Base-by-base conservation (phyloP, 805 yeast genomes). In the Spathaspora sp. region DNA sequence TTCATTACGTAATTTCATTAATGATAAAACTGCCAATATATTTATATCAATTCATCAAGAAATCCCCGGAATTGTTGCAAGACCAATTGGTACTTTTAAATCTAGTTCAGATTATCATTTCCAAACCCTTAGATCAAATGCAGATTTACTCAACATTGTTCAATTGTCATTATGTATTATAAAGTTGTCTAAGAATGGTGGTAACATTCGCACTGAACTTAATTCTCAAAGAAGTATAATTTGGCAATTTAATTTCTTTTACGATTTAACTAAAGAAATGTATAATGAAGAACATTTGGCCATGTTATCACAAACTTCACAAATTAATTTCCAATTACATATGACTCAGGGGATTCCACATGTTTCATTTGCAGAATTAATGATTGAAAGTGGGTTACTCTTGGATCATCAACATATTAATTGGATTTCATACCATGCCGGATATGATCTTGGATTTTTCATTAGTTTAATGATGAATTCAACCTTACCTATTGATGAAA, bases 181-280 rank as follows among this genome's bases (percentile, higher is more conserved):
- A 16, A 73, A 72, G 55, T 59, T 72, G 39, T 35, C 40, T 17
- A 64, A 63, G 55, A 62, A 67, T 46, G 40, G 40, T 4, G 8
- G 16, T n/a, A 35, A 35, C 17, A 16, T 35, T 16, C 16, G 40
- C 3, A 65, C 67, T 53, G 76, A 71, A 55, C 57, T 68, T 45
- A 96, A 96, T 23, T 74, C 90, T 42, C 40, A 35, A 35, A 35
- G 40, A 35, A 84, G 96, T 0, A 68, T 90, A 20, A 89, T 97
- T n/a, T 94, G 97, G 97, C 97, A 93, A 66, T 92, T 94, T 73
- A 94, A 94, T 68, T 91, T 94, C 73, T 76, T 79, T 57, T 94
- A 91, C 68, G 92, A 88, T 67, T 70, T 88, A 38, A 75, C 79
- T 39, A 73, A 76, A 32, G 94, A 90, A 63, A 93, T 94, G 97